Percentiles rank a stretch among this genome's conserved stretches.
Conservation (phyloP, 495 filamentous ascomycete species). For the Podospora appendiculata region DNA sequence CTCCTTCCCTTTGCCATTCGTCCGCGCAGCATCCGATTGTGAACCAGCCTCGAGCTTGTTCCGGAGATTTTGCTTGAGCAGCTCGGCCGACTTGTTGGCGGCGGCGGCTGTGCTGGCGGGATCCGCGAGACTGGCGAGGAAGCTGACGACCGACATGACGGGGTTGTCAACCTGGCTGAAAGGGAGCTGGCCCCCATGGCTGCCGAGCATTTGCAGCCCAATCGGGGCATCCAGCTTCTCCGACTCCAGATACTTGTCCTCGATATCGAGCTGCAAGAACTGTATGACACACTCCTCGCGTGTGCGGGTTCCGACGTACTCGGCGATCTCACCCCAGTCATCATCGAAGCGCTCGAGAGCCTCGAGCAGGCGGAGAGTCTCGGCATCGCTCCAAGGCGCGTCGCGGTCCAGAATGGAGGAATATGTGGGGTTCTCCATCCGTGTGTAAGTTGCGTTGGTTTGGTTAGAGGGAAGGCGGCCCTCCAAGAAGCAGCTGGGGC, state of each 20-base stretch:
- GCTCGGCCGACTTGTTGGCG: conserved; percentile 73
- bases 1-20: conserved; percentile 44
- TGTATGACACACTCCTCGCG: conserved; percentile 93
- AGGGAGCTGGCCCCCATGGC: conserved; percentile 65
- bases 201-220: conserved; percentile 52
- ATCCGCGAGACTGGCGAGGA: conserved; percentile 81
- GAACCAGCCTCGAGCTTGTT: conserved; percentile 61
- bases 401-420: conserved; percentile 67
- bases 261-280: conserved; percentile 86
- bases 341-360: conserved; percentile 87
- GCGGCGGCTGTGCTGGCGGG: conserved; percentile 83
- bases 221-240: conserved; percentile 53
- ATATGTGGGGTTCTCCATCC: conserved; percentile 79
- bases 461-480: conserved; percentile 69
- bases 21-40: conserved; percentile 24
- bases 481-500: conserved; percentile 81
- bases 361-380: conserved; percentile 78
- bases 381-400: conserved; percentile 82
- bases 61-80: conserved; percentile 68
- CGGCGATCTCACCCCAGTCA: conserved; percentile 87
- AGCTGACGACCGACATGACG: conserved; percentile 88
- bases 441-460: conserved; percentile 66
- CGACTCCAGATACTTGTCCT: conserved; percentile 80
- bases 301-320: conserved; percentile 85
- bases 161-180: conserved; percentile 89